Evolutionary conservation across 2,329 filamentous ascomycete genomes (phyloP).

Genomic region (Stagonosporopsis rhizophila): DNA sequence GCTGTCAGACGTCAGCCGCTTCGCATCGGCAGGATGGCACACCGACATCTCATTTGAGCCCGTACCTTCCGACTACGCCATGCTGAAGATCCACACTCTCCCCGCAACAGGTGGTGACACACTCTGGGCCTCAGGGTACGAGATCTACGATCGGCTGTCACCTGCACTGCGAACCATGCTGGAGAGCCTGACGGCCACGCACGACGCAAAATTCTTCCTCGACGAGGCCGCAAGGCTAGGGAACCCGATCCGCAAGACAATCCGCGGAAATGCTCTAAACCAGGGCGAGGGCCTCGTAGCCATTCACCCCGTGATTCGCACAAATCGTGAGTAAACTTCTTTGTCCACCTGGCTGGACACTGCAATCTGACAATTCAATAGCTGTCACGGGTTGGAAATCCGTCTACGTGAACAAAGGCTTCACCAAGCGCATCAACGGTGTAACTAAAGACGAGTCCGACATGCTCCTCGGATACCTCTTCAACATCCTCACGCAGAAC

Average conservation of each 20-base stretch:
- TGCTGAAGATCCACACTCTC: constrained; percentile 44
- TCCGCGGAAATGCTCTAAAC: constrained; percentile 62
- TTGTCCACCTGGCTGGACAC: not conserved
- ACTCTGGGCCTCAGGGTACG: constrained; percentile 49
- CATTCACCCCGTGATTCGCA: constrained; percentile 66
- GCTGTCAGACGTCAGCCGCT: constrained; percentile 48
- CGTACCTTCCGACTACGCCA: constrained; percentile 52
- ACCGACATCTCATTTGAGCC: constrained; percentile 53
- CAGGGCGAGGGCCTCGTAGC: constrained; percentile 59
- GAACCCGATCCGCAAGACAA: constrained; percentile 36
- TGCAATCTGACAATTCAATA: constrained; percentile 12
- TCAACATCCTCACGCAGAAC: constrained; percentile 56
- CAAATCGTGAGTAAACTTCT: constrained; percentile 55
- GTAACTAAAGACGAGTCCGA: constrained; percentile 55
- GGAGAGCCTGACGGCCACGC: constrained; percentile 57
- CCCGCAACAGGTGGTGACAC: constrained; percentile 47
- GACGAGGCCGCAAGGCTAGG: constrained; percentile 37
- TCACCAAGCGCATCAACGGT: constrained; percentile 54
- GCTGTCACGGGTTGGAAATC: constrained; percentile 68
- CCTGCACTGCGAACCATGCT: constrained; percentile 58
- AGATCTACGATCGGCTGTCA: constrained; percentile 60
- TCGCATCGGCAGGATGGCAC: constrained; percentile 62
- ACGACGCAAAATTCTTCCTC: constrained; percentile 44
- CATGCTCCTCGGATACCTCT: constrained; percentile 52
- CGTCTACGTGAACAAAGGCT: constrained; percentile 46